Base-by-base conservation (phyloP, 495 filamentous ascomycete genomes). In the Cercophora samala region DNA sequence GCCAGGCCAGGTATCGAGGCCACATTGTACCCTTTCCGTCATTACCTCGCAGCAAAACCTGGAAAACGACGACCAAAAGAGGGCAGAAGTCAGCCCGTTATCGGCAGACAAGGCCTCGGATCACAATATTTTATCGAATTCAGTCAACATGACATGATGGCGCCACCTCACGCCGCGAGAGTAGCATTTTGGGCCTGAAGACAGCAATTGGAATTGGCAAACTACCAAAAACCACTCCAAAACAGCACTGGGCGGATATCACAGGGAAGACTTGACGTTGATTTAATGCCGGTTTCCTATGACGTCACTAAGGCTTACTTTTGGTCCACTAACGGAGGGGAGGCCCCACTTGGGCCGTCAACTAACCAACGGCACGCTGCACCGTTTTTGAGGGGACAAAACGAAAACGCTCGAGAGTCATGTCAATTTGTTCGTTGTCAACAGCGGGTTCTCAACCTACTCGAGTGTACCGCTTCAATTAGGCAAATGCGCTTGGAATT, bases 231-330 rank as follows among this genome's bases (percentile, higher is more conserved):
- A 46, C 15, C 1, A 46, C 37, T 46, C 9, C 8, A 9, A 46
- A 46, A 46, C 37, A 46, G 37, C 37, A 46, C 37, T 46, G 11
- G 37, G 37, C 37, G 11, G 11, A 46, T 11, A 46, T 18, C 13
- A 46, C 37, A 46, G 37, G 37, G 13, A 26, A 24, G 42, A 29
- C 23, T 19, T 64, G 52, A 18, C 46, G 22, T 25, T 1, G 29
- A 42, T 19, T 56, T 21, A 56, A 23, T 56, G 53, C 53, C 53
- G 53, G 13, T 26, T 18, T 13, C 15, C 23, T 13, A 46, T 52
- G 63, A 32, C 63, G 63, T 52, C 52, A 64, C 26, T 26, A 58
- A 46, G 6, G 37, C 37, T 46, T 46, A 46, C 37, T 46, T 46
- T 46, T 46, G 37, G 37, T 18, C 37, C 37, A 46, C 13, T 46